Percentiles rank a stretch among this genome's conserved stretches.
Conservation (phyloP, 805 yeast genomes). For the Starmerella khaoyaiensis region DNA sequence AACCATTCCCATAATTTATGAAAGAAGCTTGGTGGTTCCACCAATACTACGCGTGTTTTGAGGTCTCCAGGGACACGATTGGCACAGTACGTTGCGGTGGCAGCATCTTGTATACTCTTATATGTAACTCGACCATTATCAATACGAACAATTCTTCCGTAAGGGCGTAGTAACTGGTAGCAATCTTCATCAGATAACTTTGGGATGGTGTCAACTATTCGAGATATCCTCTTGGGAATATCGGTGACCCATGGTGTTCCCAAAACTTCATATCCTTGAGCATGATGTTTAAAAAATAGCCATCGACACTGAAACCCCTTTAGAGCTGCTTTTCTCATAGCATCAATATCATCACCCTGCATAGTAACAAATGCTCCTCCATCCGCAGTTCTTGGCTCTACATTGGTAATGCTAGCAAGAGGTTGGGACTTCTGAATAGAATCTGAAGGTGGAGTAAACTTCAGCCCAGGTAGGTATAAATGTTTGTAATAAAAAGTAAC, state of each 20-base stretch:
- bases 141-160: conserved; percentile 56
- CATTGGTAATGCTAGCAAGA: conserved; percentile 42
- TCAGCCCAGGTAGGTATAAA: too few relatives aligned
- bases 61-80: conserved; percentile 35
- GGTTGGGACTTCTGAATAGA: too few relatives aligned
- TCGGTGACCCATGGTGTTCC: conserved; percentile 98
- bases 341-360: conserved; percentile 39
- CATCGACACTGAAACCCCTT: conserved; percentile 10
- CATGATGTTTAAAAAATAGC: conserved; percentile 8
- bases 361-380: conserved; percentile 90
- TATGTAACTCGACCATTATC: conserved; percentile 35
- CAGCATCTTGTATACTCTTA: conserved; percentile 49
- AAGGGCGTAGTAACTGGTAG: conserved; percentile 70
- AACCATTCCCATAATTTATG: conserved; percentile 42
- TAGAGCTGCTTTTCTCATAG: conserved; percentile 6
- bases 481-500: too few relatives aligned
- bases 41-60: conserved; percentile 35
- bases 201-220: conserved; percentile 46
- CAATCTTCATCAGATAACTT: conserved; percentile 60
- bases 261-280: conserved; percentile 52
- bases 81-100: conserved; percentile 79
- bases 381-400: conserved; percentile 64
- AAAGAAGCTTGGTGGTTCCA: neutral
- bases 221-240: conserved; percentile 60
- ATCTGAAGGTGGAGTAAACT: too few relatives aligned